These are phyloP conservation scores for Cryomyces antarcticus DNA, from an alignment of 495 filamentous ascomycete genomes.

Conservation along the genomic window DNA sequence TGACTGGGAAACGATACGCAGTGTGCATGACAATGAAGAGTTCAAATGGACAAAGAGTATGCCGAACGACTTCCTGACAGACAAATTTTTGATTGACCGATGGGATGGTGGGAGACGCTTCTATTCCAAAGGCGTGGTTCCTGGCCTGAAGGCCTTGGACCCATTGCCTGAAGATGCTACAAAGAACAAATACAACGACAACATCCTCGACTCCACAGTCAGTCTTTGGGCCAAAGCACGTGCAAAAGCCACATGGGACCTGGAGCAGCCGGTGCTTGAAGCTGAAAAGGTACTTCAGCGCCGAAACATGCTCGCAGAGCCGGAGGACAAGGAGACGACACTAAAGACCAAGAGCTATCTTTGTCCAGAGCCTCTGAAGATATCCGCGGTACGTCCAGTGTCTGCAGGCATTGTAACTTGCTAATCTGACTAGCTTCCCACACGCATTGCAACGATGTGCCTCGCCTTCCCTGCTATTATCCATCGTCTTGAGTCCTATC, in stretches of 20 bases:
- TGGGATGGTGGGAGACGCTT: conserved; percentile 53
- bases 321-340: conserved; percentile 27
- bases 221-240: conserved; percentile 35
- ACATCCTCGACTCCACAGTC: conserved; percentile 44
- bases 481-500: conserved; percentile 56
- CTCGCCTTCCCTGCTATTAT: conserved; percentile 68
- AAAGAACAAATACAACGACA: conserved; percentile 29
- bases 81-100: conserved; percentile 52
- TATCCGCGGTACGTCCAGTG: conserved; percentile 47
- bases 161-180: conserved; percentile 31
- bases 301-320: conserved; percentile 59
- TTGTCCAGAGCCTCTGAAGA: conserved; percentile 41
- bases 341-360: conserved; percentile 22
- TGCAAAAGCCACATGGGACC: conserved; percentile 21
- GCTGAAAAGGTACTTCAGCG: conserved; percentile 54
- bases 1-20: conserved; percentile 42
- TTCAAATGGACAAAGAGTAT: conserved; percentile 34
- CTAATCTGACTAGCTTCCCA: conserved; percentile 35
- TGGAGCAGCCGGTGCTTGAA: conserved; percentile 56
- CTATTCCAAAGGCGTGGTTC: conserved; percentile 24
- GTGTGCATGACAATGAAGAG: conserved; percentile 29
- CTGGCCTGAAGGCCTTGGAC: conserved; percentile 30
- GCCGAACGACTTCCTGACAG: conserved; percentile 33
- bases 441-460: conserved; percentile 41
- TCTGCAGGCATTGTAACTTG: not conserved